These are phyloP conservation scores for Ophiostoma australiae DNA, from an alignment of 2,329 filamentous ascomycete genomes.

Conservation along the genomic window DNA sequence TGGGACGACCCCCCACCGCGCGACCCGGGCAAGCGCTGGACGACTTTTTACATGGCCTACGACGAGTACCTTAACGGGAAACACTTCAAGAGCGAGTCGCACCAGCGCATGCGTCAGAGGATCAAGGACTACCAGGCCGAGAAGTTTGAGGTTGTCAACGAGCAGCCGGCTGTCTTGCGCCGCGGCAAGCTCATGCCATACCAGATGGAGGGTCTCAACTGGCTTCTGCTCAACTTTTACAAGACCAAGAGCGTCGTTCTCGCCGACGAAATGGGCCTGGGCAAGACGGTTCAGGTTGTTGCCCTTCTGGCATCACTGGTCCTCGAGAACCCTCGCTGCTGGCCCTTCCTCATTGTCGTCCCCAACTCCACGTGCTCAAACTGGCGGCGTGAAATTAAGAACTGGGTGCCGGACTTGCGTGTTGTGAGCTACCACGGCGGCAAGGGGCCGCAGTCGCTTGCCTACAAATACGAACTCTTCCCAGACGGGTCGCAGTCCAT, in stretches of 20 bases:
- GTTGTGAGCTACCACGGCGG: slow-evolving; percentile 93
- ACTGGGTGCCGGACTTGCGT: slow-evolving; percentile 79
- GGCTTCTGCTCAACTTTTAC: slow-evolving; percentile 89
- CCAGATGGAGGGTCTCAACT: slow-evolving; percentile 88
- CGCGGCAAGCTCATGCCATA: slow-evolving; percentile 82
- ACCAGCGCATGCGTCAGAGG: slow-evolving; percentile 59
- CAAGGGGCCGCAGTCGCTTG: slow-evolving; percentile 65
- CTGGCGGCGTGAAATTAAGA: slow-evolving; percentile 93
- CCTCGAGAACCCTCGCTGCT: slow-evolving; percentile 65
- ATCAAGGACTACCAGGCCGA: slow-evolving; percentile 61
- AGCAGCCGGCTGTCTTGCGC: slow-evolving; percentile 68
- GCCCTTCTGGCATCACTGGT: slow-evolving; percentile 71
- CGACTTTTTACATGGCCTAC: slow-evolving; percentile 77
- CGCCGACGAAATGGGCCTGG: slow-evolving; percentile 96
- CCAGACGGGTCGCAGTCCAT: slow-evolving; percentile 61
- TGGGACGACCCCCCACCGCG: slow-evolving; percentile 77
- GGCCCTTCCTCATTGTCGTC: slow-evolving; percentile 88
- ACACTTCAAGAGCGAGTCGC: slow-evolving; percentile 58
- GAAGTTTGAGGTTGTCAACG: slow-evolving; percentile 63
- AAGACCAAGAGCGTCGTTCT: slow-evolving; percentile 78
- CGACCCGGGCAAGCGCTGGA: slow-evolving; percentile 62
- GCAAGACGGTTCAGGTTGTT: slow-evolving; percentile 94
- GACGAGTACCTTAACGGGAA: slow-evolving; percentile 77
- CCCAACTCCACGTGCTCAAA: slow-evolving; percentile 96
- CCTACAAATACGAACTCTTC: slow-evolving; percentile 81